A percentile compares a stretch with the other conserved stretches of the same genome.
Evolutionary conservation across 768 basidiomycete genomes (phyloP).

Genomic region (Calocybe indica): DNA sequence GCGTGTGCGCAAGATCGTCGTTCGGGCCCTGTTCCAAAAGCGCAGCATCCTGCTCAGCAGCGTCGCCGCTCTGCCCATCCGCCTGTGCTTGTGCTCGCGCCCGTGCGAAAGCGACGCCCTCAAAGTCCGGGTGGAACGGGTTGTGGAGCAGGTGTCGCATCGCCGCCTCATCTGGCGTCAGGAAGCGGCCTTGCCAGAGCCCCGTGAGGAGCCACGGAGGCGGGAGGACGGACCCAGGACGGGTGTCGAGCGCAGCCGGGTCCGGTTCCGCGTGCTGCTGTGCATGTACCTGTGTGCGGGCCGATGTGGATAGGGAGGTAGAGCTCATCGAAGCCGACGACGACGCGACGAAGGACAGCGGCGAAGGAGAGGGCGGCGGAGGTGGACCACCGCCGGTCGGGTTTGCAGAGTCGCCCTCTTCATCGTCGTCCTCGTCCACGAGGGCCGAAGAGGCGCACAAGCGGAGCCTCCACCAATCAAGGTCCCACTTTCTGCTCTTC

Average conservation of each 20-base stretch:
- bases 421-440: not conserved
- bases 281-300: slow-evolving; percentile 18
- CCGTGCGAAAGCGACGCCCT: slow-evolving; percentile 17
- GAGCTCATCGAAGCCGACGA: not conserved
- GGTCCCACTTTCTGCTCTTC: slow-evolving; percentile 45
- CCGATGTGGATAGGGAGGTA: not conserved
- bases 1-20: slow-evolving; percentile 10
- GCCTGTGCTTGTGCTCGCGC: slow-evolving; percentile 6
- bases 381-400: not conserved
- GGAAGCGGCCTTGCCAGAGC: slow-evolving; percentile 52
- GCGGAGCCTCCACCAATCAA: slow-evolving; percentile 50
- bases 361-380: not conserved
- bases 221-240: slow-evolving; percentile 25
- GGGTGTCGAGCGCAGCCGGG: not conserved
- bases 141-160: slow-evolving; percentile 1
- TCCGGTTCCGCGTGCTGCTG: slow-evolving; percentile 1
- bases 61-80: too few relatives aligned
- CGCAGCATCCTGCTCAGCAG: too few relatives aligned
- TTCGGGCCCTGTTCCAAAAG: slow-evolving; percentile 8
- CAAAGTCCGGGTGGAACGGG: not conserved
- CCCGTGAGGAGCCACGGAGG: slow-evolving; percentile 40
- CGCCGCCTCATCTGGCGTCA: slow-evolving; percentile 30
- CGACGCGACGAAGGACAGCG: not conserved
- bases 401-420: not conserved
- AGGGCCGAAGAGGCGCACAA: slow-evolving; percentile 32